These are phyloP conservation scores for Chlamydomonas applanata DNA, from an alignment of 139 green algal species.

Conservation along the genomic window DNA sequence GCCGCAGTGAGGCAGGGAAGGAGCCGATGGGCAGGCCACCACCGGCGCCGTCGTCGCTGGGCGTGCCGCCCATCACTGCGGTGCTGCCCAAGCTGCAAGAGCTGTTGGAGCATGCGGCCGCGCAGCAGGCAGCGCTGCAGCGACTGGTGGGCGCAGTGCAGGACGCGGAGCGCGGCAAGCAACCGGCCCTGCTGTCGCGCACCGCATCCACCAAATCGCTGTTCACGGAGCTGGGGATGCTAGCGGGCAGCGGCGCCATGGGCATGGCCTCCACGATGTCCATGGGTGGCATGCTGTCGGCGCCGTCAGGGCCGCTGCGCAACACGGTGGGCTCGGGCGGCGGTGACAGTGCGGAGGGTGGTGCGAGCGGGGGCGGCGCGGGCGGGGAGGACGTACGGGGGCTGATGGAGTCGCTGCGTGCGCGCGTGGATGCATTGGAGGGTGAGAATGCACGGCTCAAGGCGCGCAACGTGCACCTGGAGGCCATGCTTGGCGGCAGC, in stretches of 20 bases:
- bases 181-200: conserved; percentile 40
- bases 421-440: conserved; percentile 35
- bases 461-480: conserved; percentile 42
- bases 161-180: conserved; percentile 57
- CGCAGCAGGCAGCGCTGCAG: conserved; percentile 27
- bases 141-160: conserved; percentile 39
- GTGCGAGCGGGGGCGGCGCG: not conserved
- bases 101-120: conserved; percentile 51
- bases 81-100: conserved; percentile 59
- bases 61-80: not conserved
- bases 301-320: not conserved
- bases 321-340: not conserved
- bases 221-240: conserved; percentile 6
- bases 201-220: conserved; percentile 12
- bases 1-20: conserved; percentile 6
- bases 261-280: no score
- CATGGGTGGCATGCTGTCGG: no score
- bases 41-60: not conserved
- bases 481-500: conserved; percentile 16
- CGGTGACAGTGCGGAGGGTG: not conserved
- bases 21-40: conserved; percentile 24
- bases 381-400: not conserved
- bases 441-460: conserved; percentile 57
- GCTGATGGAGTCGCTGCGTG: not conserved
- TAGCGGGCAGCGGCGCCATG: not conserved